Percentiles rank a stretch among this genome's conserved stretches.
These are phyloP conservation scores for Panicum miliaceum DNA, from an alignment of 176 grass and related monocot species.

Conservation along the genomic window DNA sequence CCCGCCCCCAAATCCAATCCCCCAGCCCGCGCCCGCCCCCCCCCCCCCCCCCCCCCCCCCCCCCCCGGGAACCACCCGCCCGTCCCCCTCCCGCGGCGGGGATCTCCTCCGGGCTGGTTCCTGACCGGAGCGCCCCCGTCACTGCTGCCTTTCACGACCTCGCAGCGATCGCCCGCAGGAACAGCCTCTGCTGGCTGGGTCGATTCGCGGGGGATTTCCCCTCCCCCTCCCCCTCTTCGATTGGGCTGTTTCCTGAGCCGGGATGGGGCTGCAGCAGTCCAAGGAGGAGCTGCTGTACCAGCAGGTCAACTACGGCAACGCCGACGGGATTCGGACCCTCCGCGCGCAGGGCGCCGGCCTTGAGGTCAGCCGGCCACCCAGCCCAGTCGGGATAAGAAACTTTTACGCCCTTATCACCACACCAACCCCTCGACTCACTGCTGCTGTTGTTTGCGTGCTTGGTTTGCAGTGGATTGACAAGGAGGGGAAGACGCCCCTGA, in stretches of 20 bases:
- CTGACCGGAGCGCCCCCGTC: not conserved
- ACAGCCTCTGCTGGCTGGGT: not conserved
- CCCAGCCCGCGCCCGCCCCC: too few species aligned
- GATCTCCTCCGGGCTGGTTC: conserved; percentile 26
- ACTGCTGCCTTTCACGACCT: too few species aligned
- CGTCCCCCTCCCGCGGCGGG: conserved; percentile 8
- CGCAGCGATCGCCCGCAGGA: not conserved
- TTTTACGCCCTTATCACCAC: not conserved
- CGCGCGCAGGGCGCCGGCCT: conserved; percentile 67
- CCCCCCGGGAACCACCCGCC: not conserved
- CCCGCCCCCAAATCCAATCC: not conserved
- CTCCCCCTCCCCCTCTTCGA: not conserved
- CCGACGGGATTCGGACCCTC: conserved; percentile 72
- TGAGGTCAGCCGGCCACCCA: conserved; percentile 44
- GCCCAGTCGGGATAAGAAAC: not conserved
- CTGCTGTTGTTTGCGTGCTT: conserved; percentile 19
- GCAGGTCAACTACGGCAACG: conserved; percentile 87
- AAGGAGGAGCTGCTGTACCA: conserved; percentile 93
- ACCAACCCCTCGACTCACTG: not conserved
- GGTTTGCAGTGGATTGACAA: conserved; percentile 88
- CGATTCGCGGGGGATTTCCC: not conserved
- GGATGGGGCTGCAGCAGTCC: conserved; percentile 88
- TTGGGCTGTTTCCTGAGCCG: not conserved
- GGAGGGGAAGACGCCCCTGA: conserved; percentile 89
- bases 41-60: not conserved